phyloP scores from a whole-genome alignment of 2,329 filamentous ascomycete species.

The Teratosphaeria pseudoeucalypti region DNA sequence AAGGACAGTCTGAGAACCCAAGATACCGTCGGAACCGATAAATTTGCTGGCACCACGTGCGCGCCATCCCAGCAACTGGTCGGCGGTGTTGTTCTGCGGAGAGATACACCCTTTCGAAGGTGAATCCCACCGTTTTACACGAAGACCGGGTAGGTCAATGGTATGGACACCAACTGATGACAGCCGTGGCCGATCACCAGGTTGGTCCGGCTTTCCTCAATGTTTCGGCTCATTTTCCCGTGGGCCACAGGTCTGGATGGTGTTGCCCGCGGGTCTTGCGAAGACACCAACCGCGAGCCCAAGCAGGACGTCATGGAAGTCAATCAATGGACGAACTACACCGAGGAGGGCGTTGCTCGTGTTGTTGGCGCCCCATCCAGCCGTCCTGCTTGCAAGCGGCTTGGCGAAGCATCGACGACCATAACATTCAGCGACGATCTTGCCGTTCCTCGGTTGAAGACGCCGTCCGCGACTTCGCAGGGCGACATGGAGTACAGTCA shows the following conservation, averaged over 20 bases:
- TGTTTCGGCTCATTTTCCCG: not conserved
- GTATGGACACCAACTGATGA: not conserved
- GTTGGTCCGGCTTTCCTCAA: not conserved
- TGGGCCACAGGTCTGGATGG: no score
- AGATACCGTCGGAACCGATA: not conserved
- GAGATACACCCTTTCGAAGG: not conserved
- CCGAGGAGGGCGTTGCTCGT: not conserved
- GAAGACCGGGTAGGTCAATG: not conserved
- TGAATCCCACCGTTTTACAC: not conserved
- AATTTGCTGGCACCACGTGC: not conserved
- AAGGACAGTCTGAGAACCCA: not conserved
- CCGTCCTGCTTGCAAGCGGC: not conserved
- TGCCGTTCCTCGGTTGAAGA: not conserved
- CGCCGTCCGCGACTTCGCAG: not conserved
- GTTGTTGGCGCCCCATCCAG: not conserved
- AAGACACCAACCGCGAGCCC: not conserved
- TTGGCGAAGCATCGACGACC: not conserved
- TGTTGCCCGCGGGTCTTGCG: no score
- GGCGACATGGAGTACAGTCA: slow-evolving; percentile 15
- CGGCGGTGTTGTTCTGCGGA: not conserved
- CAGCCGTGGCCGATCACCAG: not conserved
- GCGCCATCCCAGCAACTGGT: not conserved
- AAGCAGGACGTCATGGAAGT: not conserved
- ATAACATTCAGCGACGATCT: not conserved
- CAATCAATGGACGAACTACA: not conserved